Evolutionary conservation across 352 stramenopile genomes (phyloP), one percentile per base, ranked within the genome.

Genomic region (Globisporangium middletonii): DNA sequence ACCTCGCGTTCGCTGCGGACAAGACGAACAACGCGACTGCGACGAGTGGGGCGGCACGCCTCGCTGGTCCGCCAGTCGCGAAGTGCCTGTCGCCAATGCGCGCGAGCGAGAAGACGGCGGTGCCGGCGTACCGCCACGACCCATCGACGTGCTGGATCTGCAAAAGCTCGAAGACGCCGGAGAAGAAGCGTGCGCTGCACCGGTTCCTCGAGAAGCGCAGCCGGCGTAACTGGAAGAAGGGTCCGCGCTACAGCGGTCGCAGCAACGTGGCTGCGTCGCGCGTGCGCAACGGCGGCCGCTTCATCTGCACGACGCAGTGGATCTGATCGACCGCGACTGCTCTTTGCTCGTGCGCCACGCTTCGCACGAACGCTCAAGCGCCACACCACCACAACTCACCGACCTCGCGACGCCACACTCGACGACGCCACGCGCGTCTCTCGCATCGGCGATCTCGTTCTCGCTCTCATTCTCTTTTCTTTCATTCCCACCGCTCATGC

Each of bases 131-230:
- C 69, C 60, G 72, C 27, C 84, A 94, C 65, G 73, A 92, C 67
- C 62, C 82, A 15, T 67, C 72, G 57, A 85, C 76, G 56, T 94
- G 84, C 79, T 94, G 84, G 84, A 89, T 94, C 59, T 94, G 84
- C 79, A 92, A 92, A 75, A 91, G 79, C 49, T 74, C 70, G 47
- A 94, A 92, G 71, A 88, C 82, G 47, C 57, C 77, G 38, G 80
- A 90, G 61, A 84, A 83, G 63, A 92, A 94, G 78, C 80, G 75
- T 43, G 83, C 79, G 49, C 65, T 94, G 57, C 84, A 94, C 61
- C 84, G 84, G 18, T 94, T 86, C 64, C 71, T 83, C 13, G 82
- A 91, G 61, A 94, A 94, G 77, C 72, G 82, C 59, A 77, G 77
- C 63, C 79, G 82, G 30, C 77, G 84, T 55, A 92, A 91, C 71